Evolutionary conservation across 305 asterid genomes (phyloP), one percentile per base, ranked within the genome.

Genomic region (Vinca major): DNA sequence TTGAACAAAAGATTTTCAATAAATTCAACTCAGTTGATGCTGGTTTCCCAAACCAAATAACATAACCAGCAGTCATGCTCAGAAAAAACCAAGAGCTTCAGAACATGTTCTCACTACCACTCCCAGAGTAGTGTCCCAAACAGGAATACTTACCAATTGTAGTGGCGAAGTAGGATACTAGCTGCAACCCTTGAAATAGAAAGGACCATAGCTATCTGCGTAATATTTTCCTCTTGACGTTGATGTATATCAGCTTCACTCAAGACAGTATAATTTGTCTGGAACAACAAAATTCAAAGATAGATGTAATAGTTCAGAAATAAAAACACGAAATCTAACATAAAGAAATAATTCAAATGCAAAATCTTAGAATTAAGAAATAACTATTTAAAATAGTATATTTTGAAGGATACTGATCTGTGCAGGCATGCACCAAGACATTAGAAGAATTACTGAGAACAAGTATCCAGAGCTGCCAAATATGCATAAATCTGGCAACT

Each of bases 181-280:
- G 98, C 98, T 75, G 84, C 96, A 68, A 73, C 87, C 81, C 83
- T 82, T 65, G 98, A 82, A 74, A 93, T 89, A 21, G 98, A 93
- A 73, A 93, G 97, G 71, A 93, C 92, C 5, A 82, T 71, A 19
- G 96, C 86, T 75, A 93, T 74, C 74, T 90, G 87, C 21, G 88
- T 81, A 60, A 93, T 87, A 73, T 74, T 74, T 71, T 89, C 97
- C 73, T 87, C 96, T 81, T 93, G 98, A 68, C 85, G 84, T 69
- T 85, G 87, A 65, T 76, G 82, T 72, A 92, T 89, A 74, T 85
- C 97, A 58, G 83, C 94, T 82, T 90, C 97, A 66, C 76, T 82
- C 81, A 93, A 86, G 72, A 93, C 79, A 62, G 84, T 80, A 82
- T 83, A 93, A 79, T 84, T 85, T 86, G 85, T 83, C 82, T 67